A percentile compares a stretch with the other conserved stretches of the same genome.
Conservation (phyloP, 345 rosid genomes). For the Eucalyptus sp. region DNA sequence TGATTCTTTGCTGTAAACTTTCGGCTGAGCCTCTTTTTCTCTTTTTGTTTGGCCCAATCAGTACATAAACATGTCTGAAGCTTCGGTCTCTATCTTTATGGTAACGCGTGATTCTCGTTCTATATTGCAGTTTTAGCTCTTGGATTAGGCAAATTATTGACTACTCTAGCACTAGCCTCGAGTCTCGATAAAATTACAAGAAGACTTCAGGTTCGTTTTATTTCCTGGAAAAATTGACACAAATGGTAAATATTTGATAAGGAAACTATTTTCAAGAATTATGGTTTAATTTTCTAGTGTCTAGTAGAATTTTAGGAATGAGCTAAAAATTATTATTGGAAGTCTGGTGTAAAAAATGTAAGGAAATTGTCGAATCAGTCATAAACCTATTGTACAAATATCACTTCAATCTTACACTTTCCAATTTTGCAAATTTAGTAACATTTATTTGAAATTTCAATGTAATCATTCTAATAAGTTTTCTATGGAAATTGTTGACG, state of each 20-base stretch:
- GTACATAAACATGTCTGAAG: not conserved
- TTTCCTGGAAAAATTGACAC: no score
- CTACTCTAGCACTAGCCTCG: not conserved
- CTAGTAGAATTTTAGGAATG: not conserved
- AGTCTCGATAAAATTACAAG: not conserved
- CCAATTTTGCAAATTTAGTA: not conserved
- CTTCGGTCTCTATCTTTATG: not conserved
- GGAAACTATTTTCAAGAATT: not conserved
- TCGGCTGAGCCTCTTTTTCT: not conserved
- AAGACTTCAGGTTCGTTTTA: not conserved
- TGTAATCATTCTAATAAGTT: no score
- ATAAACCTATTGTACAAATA: fast-evolving
- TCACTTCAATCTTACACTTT: no score
- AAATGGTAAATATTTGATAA: no score
- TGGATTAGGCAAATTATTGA: not conserved
- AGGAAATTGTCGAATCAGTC: not conserved
- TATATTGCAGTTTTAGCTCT: not conserved
- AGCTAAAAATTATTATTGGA: not conserved
- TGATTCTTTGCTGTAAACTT: not conserved
- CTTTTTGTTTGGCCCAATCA: not conserved
- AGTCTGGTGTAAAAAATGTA: not conserved
- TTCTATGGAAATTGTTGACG: not conserved
- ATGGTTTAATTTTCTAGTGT: not conserved
- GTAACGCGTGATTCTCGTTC: not conserved
- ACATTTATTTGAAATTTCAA: not conserved